Percentiles rank a stretch among this genome's conserved stretches.
phyloP scores from a whole-genome alignment of 768 basidiomycete species.

The Tulasnella sp. region DNA sequence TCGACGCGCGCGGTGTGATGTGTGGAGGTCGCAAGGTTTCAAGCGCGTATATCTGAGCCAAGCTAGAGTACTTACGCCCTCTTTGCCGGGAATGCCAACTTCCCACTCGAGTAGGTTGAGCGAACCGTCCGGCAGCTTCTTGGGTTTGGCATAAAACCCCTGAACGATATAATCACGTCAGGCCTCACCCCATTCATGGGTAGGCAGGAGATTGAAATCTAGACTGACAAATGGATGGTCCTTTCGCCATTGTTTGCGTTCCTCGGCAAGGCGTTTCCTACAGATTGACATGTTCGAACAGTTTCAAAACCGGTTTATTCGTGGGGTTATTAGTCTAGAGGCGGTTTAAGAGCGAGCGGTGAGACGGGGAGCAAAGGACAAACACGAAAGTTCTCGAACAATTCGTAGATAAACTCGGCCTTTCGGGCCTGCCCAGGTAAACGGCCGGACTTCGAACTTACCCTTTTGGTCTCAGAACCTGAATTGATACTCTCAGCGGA shows the following conservation, averaged over 20 bases:
- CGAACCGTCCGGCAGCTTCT: constrained; percentile 82
- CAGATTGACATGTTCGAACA: constrained; percentile 45
- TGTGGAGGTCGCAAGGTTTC: not conserved
- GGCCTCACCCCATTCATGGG: not conserved
- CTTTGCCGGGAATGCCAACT: constrained; percentile 94
- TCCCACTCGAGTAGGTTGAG: constrained; percentile 99
- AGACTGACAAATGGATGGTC: constrained; percentile 91
- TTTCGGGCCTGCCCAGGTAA: not conserved
- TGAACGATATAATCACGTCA: constrained; percentile 31
- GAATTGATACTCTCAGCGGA: too few relatives aligned
- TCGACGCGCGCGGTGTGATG: not conserved
- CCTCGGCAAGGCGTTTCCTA: constrained; percentile 85
- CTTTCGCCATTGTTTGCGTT: constrained; percentile 98
- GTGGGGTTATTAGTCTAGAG: not conserved
- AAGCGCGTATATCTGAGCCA: constrained; percentile 8
- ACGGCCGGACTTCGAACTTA: too few relatives aligned
- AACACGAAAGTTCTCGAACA: not conserved
- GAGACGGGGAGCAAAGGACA: not conserved
- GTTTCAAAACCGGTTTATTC: not conserved
- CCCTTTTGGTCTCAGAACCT: too few relatives aligned
- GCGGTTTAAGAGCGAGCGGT: not conserved
- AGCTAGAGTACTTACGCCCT: constrained; percentile 49
- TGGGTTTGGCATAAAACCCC: constrained; percentile 96
- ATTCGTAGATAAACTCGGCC: not conserved
- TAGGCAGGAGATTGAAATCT: not conserved